Base-by-base conservation (phyloP, 345 rosid genomes). In the Brassica juncea region DNA sequence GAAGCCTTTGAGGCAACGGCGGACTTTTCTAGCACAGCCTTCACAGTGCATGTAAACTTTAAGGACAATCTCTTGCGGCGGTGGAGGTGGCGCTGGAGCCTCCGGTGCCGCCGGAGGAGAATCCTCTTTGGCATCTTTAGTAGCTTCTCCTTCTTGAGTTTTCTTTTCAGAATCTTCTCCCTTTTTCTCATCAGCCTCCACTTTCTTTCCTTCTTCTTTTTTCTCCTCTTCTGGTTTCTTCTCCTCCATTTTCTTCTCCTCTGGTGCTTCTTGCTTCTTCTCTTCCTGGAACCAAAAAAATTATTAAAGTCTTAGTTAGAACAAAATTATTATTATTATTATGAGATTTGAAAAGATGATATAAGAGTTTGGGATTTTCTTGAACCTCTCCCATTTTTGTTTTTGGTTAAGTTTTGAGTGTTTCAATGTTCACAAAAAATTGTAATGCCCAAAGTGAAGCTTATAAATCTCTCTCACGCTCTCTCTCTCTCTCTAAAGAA, bases 1-100 rank as follows among this genome's bases (percentile, higher is more conserved):
- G 71, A 95, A 95, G 73, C 94, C 93, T 72, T 79, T 91, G 62
- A 95, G 94, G 37, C 94, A 82, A 34, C 93, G 83, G 21, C 91
- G 96, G 69, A 95, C 91, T 85, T 95, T 95, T 25, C 93, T 88
- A 54, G 99, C 98, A 72, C 99, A 95, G 9, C 98, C 99, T 85
- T 95, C 98, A 70, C 99, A 95, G 87, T 95, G 99, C 98, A 95
- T 95, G 92, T 84, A 91, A 5, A 93, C 99, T 70, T 83, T 88
- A 31, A 95, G 84, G 8, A 95, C 75, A 11, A 93, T 85, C 77
- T 95, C 99, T 63, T 78, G 90, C 1, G 93, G 89, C 8, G 92
- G 90, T 8, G 94, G 90, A 2, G 93, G 89, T 2, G 91, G 85
- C 2, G 88, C 77, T 4, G 91, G 85, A 58, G 73, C 63, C 21